Conservation (phyloP, 192 early-diverging fungal species). For the Rhizoclosmatium sp. region DNA sequence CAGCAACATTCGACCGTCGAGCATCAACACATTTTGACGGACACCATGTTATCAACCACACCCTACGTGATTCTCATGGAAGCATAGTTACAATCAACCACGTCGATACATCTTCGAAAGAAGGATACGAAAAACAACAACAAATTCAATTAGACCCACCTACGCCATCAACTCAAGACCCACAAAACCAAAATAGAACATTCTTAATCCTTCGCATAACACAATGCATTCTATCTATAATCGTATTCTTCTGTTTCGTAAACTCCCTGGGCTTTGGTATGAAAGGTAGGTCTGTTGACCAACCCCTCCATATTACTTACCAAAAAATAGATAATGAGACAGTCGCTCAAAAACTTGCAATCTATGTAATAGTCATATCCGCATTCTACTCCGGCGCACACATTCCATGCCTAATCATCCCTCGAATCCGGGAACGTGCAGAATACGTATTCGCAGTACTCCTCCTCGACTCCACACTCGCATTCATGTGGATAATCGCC, state of each 20-base stretch:
- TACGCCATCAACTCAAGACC: no score
- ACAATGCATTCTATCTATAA: no score
- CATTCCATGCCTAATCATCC: neutral
- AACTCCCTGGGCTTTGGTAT: no score
- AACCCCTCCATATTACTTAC: no score
- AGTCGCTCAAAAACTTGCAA: neutral
- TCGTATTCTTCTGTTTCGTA: no score
- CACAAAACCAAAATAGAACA: no score
- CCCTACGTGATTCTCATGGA: neutral
- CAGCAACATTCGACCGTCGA: no score
- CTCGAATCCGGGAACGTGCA: neutral
- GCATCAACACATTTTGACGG: neutral
- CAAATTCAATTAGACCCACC: neutral
- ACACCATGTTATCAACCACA: neutral
- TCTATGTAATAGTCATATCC: neutral
- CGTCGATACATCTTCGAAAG: neutral
- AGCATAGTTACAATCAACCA: neutral
- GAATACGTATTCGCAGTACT: neutral
- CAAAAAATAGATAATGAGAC: neutral
- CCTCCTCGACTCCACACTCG: neutral
- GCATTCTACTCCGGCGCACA: neutral
- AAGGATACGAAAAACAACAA: neutral
- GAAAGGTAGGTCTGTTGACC: no score
- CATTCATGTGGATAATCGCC: neutral
- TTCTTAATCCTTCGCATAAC: no score